These are phyloP conservation scores for Paraconiothyrium brasiliense DNA, from an alignment of 2,329 filamentous ascomycete genomes.

Conservation along the genomic window DNA sequence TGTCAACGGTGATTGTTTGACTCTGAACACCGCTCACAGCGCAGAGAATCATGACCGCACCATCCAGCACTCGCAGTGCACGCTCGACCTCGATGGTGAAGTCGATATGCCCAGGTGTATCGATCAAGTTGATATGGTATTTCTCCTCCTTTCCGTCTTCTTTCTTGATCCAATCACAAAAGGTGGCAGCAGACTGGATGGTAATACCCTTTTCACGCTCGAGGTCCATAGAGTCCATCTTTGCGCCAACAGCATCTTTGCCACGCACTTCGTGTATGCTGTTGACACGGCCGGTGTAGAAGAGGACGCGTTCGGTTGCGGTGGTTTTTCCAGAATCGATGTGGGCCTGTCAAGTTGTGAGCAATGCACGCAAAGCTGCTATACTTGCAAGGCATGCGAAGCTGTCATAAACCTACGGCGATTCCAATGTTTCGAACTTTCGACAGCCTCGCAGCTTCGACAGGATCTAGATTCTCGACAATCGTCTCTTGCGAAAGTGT, in stretches of 20 bases:
- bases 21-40: conserved; percentile 97
- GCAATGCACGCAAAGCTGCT: not conserved
- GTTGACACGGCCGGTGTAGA: conserved; percentile 97
- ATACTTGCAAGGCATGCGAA: not conserved
- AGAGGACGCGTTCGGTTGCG: conserved; percentile 93
- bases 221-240: conserved; percentile 99
- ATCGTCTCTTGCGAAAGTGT: conserved; percentile 70
- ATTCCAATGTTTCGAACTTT: conserved; percentile 97
- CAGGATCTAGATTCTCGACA: conserved; percentile 80
- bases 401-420: conserved; percentile 68
- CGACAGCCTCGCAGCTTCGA: conserved; percentile 79
- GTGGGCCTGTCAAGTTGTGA: conserved; percentile 71
- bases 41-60: conserved; percentile 97
- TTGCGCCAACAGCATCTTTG: conserved; percentile 93
- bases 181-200: conserved; percentile 97
- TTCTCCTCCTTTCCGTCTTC: conserved; percentile 81
- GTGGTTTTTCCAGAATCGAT: conserved; percentile 99
- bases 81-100: conserved; percentile 99
- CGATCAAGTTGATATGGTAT: conserved; percentile 98
- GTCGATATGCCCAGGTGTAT: conserved; percentile 98
- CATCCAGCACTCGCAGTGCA: conserved; percentile 91
- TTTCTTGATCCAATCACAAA: conserved; percentile 94
- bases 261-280: conserved; percentile 96
- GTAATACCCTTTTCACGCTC: conserved; percentile 99
- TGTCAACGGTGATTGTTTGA: conserved; percentile 97